Evolutionary conservation across 768 basidiomycete species (phyloP).

Genomic region (Calvatia gigantea): DNA sequence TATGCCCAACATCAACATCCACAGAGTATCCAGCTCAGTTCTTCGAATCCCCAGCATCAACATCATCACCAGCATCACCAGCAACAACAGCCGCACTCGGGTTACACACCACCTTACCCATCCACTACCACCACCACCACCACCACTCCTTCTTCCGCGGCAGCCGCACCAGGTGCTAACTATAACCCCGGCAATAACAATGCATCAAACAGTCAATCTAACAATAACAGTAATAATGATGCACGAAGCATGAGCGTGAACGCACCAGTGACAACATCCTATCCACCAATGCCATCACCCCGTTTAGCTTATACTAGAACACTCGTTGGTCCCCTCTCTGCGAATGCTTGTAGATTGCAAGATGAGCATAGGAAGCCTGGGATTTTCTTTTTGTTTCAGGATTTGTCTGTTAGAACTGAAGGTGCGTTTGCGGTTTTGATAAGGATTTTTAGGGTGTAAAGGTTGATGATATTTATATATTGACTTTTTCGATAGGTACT

Average conservation of each 20-base stretch:
- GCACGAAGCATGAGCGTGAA: not conserved
- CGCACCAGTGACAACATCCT: conserved; percentile 16
- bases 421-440: conserved; percentile 37
- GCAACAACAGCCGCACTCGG: not conserved
- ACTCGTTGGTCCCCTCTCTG: conserved; percentile 84
- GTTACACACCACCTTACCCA: not conserved
- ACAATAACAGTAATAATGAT: not conserved
- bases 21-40: conserved; percentile 6
- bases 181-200: not conserved
- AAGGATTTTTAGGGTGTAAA: too few species aligned
- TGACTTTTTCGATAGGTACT: conserved; percentile 44
- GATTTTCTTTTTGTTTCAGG: conserved; percentile 94
- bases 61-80: not conserved
- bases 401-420: conserved; percentile 91
- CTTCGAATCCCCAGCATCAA: not conserved
- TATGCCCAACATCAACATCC: not conserved
- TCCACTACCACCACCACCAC: not conserved
- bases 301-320: conserved; percentile 76
- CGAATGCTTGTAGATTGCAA: conserved; percentile 78
- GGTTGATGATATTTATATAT: not conserved
- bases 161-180: too few species aligned
- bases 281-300: conserved; percentile 30
- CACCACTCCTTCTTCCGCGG: too few species aligned
- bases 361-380: conserved; percentile 86
- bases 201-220: not conserved